Conservation (phyloP, 176 grass and related monocot species). For the Bromus sterilis region DNA sequence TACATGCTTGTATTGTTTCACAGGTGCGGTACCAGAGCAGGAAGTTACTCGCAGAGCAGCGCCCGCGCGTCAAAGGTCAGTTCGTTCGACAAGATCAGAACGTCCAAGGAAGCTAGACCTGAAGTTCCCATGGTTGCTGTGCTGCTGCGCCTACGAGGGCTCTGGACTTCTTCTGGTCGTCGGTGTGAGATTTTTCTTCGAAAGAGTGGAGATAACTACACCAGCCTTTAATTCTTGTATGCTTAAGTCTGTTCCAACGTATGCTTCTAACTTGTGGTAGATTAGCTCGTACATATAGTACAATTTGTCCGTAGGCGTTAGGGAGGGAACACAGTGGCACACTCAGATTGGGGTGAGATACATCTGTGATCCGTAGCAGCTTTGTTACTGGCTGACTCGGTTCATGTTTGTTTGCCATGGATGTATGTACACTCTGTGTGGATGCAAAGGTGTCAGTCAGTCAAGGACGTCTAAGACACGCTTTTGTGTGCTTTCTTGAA, state of each 20-base stretch:
- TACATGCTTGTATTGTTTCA: neutral
- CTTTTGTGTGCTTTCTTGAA: neutral
- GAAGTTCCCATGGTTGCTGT: too few species aligned
- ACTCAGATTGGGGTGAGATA: too few species aligned
- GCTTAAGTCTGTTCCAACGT: slow-evolving; percentile 7
- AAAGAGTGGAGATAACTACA: neutral
- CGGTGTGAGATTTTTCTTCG: neutral
- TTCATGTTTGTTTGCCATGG: neutral
- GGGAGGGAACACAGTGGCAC: too few species aligned
- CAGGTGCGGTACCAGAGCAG: slow-evolving; percentile 97
- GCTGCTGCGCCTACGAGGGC: too few species aligned
- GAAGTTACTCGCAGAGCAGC: slow-evolving; percentile 89
- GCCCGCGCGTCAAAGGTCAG: slow-evolving; percentile 90
- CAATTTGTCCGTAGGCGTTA: neutral
- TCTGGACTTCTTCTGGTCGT: too few species aligned
- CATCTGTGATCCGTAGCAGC: neutral
- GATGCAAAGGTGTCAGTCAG: neutral
- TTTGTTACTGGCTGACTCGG: neutral
- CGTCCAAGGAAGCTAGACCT: slow-evolving; percentile 39
- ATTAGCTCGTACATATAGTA: slow-evolving; percentile 17
- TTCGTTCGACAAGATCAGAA: slow-evolving; percentile 83
- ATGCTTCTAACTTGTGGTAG: slow-evolving; percentile 20
- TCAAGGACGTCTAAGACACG: neutral
- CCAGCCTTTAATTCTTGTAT: neutral
- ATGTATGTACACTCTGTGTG: neutral